A percentile compares a stretch with the other conserved stretches of the same genome.
phyloP scores from a whole-genome alignment of 768 basidiomycete genomes.

The Chalciporus piperatus region DNA sequence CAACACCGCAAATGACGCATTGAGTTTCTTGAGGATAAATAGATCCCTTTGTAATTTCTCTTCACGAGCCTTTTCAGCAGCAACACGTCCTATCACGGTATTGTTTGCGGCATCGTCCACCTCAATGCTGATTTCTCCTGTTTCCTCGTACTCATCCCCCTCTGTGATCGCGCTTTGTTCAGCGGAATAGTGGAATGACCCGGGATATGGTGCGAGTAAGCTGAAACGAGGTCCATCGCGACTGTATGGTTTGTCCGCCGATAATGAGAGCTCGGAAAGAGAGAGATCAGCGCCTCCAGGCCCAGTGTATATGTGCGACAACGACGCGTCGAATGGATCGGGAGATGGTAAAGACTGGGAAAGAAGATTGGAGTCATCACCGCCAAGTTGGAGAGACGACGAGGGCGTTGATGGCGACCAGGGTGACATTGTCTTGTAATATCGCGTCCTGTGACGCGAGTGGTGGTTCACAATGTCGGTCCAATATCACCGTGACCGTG shows the following conservation, averaged over 20 bases:
- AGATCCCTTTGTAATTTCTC: conserved; percentile 75
- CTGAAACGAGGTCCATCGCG: conserved; percentile 34
- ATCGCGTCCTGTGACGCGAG: neutral
- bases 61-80: conserved; percentile 46
- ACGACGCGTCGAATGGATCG: conserved; percentile 29
- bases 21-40: conserved; percentile 69
- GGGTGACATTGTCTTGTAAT: conserved; percentile 19
- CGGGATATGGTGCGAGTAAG: conserved; percentile 30
- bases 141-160: conserved; percentile 21
- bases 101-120: conserved; percentile 17
- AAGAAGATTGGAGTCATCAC: conserved; percentile 40
- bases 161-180: conserved; percentile 27
- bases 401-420: conserved; percentile 32
- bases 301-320: conserved; percentile 36
- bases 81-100: conserved; percentile 23
- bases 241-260: conserved; percentile 32
- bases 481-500: no score
- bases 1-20: conserved; percentile 63
- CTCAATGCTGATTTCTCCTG: conserved; percentile 6
- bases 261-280: conserved; percentile 52
- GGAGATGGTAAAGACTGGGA: conserved; percentile 44
- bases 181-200: conserved; percentile 11
- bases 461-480: neutral
- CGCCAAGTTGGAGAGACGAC: conserved; percentile 22
- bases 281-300: conserved; percentile 52